Evolutionary conservation across 495 filamentous ascomycete species (phyloP), one percentile per base, ranked within the genome.

Genomic region (Cercophora newfieldiana): DNA sequence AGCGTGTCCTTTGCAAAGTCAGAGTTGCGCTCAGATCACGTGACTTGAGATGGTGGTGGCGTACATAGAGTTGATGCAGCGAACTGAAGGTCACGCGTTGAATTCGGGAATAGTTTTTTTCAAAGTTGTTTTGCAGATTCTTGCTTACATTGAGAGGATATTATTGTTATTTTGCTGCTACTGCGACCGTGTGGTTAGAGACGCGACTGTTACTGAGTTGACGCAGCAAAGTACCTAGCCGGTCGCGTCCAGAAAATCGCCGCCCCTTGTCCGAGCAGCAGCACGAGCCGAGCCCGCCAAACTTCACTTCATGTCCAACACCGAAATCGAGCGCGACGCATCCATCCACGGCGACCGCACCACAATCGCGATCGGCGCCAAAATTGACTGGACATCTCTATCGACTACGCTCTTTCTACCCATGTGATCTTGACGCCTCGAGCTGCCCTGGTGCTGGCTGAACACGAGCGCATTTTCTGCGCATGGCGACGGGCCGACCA

Each of bases 401-500:
- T 75, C 71, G 72, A 81, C 76, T 71, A 51, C 75, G 77, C 77
- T 71, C 74, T 68, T 77, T 77, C 63, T 54, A 44, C 65, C 67
- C 62, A 69, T 82, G 73, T 76, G 71, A 78, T 74, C 75, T 72
- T 78, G 74, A 74, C 73, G 62, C 53, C 64, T 29, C 62, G 67
- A 63, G 67, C 64, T 69, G 74, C 79, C 74, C 75, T 72, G 74
- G 69, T 79, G 73, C 74, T 72, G 75, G 69, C 71, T 68, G 61
- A 73, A 78, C 75, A 79, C 80, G 81, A 81, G 74, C 74, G 74
- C 76, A 68, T 74, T 76, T 75, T 66, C 68, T 64, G 75, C 81
- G 81, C 77, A 83, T 83, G 81, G 81, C 81, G 78, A 72, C 76
- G 69, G 66, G 68, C 72, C 71, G 62, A 74, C 73, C 50, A 61